Evolutionary conservation across 192 early-diverging fungal species (phyloP).

Genomic region (Dissophora globulifera): DNA sequence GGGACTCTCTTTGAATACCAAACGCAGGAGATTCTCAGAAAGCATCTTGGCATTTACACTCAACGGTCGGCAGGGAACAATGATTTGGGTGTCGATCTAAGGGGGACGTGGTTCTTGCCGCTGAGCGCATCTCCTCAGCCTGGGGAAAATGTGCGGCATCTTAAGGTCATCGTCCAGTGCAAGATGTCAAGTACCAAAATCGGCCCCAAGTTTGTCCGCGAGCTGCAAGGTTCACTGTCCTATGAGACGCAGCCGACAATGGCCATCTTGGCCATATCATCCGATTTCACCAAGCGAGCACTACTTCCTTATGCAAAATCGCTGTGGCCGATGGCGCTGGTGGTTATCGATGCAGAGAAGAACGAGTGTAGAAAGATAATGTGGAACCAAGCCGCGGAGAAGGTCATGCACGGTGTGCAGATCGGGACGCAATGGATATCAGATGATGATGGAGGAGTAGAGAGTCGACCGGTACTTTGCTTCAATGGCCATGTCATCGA

Average conservation of each 20-base stretch:
- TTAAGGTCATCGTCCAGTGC: slow-evolving; percentile 54
- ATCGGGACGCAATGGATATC: slow-evolving; percentile 7
- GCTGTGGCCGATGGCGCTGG: slow-evolving; percentile 45
- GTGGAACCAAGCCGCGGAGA: slow-evolving; percentile 45
- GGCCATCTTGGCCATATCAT: slow-evolving; percentile 33
- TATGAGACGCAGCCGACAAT: slow-evolving; percentile 46
- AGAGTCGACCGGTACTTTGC: slow-evolving; percentile 32
- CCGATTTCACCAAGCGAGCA: slow-evolving; percentile 30
- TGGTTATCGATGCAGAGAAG: slow-evolving; percentile 31
- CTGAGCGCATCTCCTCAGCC: slow-evolving; percentile 19
- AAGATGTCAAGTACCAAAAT: slow-evolving; percentile 26
- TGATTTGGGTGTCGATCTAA: slow-evolving; percentile 41
- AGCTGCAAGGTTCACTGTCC: slow-evolving; percentile 38
- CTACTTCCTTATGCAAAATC: slow-evolving; percentile 32
- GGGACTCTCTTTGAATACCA: slow-evolving; percentile 47
- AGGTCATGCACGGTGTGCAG: slow-evolving; percentile 44
- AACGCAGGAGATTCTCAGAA: slow-evolving; percentile 33
- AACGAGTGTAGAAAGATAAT: slow-evolving; percentile 26
- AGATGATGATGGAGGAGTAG: background rate
- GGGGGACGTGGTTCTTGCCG: slow-evolving; percentile 51
- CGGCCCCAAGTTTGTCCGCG: slow-evolving; percentile 42
- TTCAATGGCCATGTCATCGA: slow-evolving; percentile 16
- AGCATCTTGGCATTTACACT: slow-evolving; percentile 46
- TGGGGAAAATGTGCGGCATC: slow-evolving; percentile 37
- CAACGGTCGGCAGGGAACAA: slow-evolving; percentile 36